Percentiles rank a stretch among this genome's conserved stretches.
These are phyloP conservation scores for Phytophthora pini DNA, from an alignment of 352 stramenopile genomes.

Conservation along the genomic window DNA sequence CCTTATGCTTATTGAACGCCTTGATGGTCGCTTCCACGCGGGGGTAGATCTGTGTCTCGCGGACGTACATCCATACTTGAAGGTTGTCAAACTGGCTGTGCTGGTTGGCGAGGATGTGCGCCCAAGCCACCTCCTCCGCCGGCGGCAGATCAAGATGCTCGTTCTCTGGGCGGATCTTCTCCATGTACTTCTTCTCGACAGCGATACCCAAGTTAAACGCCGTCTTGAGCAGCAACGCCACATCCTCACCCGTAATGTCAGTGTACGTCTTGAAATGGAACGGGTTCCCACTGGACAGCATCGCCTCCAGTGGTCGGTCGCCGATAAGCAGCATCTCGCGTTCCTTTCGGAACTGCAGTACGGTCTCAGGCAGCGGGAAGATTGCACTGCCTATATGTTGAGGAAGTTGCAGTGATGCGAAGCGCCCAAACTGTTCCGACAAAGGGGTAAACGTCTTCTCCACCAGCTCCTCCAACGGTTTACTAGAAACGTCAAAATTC, in stretches of 20 bases:
- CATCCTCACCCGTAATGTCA: slow-evolving; percentile 57
- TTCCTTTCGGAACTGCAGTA: slow-evolving; percentile 56
- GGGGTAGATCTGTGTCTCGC: slow-evolving; percentile 83
- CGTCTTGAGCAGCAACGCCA: slow-evolving; percentile 78
- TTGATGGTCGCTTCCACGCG: slow-evolving; percentile 69
- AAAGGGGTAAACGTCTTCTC: slow-evolving; percentile 51
- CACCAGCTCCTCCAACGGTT: slow-evolving; percentile 47
- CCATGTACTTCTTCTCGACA: slow-evolving; percentile 84
- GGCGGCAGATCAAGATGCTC: slow-evolving; percentile 48
- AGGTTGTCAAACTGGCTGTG: slow-evolving; percentile 85
- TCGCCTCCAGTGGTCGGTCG: slow-evolving; percentile 66
- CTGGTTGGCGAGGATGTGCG: slow-evolving; percentile 83
- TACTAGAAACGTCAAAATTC: slow-evolving; percentile 30
- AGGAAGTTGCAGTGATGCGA: slow-evolving; percentile 72
- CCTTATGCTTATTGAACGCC: slow-evolving; percentile 59
- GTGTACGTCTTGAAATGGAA: slow-evolving; percentile 59
- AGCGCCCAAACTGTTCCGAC: slow-evolving; percentile 49
- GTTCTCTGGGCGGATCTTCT: slow-evolving; percentile 58
- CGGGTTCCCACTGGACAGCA: slow-evolving; percentile 72
- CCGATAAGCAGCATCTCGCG: slow-evolving; percentile 63
- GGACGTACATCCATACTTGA: slow-evolving; percentile 85
- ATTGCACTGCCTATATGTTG: slow-evolving; percentile 48
- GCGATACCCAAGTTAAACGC: slow-evolving; percentile 84
- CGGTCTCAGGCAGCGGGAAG: slow-evolving; percentile 37
- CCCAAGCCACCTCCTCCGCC: slow-evolving; percentile 77